phyloP scores from a whole-genome alignment of 768 basidiomycete species.

The Pisolithus microcarpus region DNA sequence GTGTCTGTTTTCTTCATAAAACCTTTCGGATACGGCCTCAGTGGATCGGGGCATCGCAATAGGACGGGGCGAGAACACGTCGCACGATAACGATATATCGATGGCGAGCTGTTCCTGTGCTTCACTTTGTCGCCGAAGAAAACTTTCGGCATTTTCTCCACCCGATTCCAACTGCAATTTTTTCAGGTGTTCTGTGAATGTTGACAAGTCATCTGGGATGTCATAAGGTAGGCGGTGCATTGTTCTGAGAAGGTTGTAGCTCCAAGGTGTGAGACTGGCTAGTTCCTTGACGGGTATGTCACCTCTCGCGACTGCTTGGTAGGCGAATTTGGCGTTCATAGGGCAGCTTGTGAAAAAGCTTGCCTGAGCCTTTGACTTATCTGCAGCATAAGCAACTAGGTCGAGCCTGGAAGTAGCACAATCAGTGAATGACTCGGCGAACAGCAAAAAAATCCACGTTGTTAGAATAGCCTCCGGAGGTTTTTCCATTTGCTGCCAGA shows the following conservation, averaged over 20 bases:
- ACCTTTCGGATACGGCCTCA: background rate
- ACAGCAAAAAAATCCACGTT: constrained; percentile 34
- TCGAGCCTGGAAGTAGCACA: constrained; percentile 44
- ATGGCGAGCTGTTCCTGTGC: constrained; percentile 56
- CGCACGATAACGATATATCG: constrained; percentile 54
- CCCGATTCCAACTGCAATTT: constrained; percentile 37
- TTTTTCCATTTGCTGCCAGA: constrained; percentile 47
- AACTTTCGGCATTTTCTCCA: constrained; percentile 31
- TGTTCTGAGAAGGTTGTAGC: constrained; percentile 40
- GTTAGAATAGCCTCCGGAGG: constrained; percentile 53
- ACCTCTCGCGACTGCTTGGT: constrained; percentile 44
- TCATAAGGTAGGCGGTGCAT: constrained; percentile 38
- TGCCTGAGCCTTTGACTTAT: constrained; percentile 36
- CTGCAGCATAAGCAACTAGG: constrained; percentile 47
- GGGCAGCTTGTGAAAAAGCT: constrained; percentile 54
- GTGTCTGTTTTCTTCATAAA: background rate
- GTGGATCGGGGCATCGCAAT: constrained; percentile 24
- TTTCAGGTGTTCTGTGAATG: constrained; percentile 33
- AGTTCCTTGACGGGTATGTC: constrained; percentile 37
- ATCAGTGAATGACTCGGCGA: background rate
- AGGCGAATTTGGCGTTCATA: constrained; percentile 47
- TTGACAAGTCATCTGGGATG: constrained; percentile 28
- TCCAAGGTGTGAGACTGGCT: constrained; percentile 43
- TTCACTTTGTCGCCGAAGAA: constrained; percentile 42
- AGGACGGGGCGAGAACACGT: constrained; percentile 46